A percentile compares a stretch with the other conserved stretches of the same genome.
Conservation (phyloP, 768 basidiomycete genomes). For the Psilocybe subaeruginosa region DNA sequence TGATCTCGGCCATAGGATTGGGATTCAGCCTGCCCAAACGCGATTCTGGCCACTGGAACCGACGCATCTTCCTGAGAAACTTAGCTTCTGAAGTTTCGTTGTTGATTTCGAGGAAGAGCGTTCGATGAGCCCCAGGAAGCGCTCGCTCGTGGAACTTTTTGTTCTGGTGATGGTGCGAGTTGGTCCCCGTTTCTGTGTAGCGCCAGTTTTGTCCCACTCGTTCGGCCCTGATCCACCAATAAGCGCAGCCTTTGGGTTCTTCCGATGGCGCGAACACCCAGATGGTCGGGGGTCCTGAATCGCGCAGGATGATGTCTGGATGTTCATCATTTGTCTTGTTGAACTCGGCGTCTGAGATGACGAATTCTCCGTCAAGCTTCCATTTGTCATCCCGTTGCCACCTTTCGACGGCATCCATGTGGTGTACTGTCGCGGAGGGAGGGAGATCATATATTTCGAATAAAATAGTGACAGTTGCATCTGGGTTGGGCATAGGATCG, state of each 20-base stretch:
- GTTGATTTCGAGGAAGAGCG: slow-evolving; percentile 42
- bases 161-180: slow-evolving; percentile 25
- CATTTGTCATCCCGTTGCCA: slow-evolving; percentile 17
- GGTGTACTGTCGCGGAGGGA: slow-evolving; percentile 13
- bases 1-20: slow-evolving; percentile 5
- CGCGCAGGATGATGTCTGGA: slow-evolving; percentile 20
- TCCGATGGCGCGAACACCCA: slow-evolving; percentile 26
- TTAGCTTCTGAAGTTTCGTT: slow-evolving; percentile 31
- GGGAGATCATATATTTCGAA: slow-evolving; percentile 34
- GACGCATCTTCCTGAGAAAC: slow-evolving; percentile 37
- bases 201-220: slow-evolving; percentile 1
- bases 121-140: slow-evolving; percentile 46
- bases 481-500: slow-evolving; percentile 15
- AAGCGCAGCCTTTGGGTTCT: slow-evolving; percentile 24
- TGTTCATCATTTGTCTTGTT: slow-evolving; percentile 20
- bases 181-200: slow-evolving; percentile 1
- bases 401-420: slow-evolving; percentile 9
- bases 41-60: slow-evolving; percentile 37
- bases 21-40: slow-evolving; percentile 13
- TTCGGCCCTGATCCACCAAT: slow-evolving; percentile 24
- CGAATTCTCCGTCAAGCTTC: slow-evolving; percentile 26
- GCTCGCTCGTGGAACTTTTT: slow-evolving; percentile 30
- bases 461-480: slow-evolving; percentile 21
- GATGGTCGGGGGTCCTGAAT: slow-evolving; percentile 25
- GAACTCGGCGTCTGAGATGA: slow-evolving; percentile 44